Evolutionary conservation across 2,329 filamentous ascomycete genomes (phyloP), one percentile per base, ranked within the genome.

Genomic region (Capronia epimyces): DNA sequence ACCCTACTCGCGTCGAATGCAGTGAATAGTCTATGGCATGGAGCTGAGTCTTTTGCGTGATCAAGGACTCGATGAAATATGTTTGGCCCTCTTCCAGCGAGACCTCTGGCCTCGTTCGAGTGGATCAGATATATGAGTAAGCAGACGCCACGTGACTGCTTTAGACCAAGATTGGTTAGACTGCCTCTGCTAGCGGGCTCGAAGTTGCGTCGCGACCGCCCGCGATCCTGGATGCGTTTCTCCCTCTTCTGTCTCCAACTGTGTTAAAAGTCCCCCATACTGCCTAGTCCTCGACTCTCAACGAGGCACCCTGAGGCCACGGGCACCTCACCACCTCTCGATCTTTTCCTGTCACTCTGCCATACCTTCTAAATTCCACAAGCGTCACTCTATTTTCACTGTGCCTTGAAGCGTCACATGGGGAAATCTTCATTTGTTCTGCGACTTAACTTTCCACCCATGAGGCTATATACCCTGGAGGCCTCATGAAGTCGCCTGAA

Each of bases 401-500:
- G 8, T 7, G 8, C 15, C 34, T 20, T 12, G 16, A 12, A 37
- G 34, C 16, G 34, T 13, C 34, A 25, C 39, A 24, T 4, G 12
- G 10, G 5, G 13, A 5, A 15, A 12, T 25, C 13, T 25, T 25
- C 8, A 42, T 42, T 42, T 25, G 9, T 42, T 25, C 22, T 31
- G 13, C 41, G 22, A 29, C 24, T 31, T 40, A 25, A 3, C 5
- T 42, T 42, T 9, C 4, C 15, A 9, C 15, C 40, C 32, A 56
- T 56, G 54, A 39, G 41, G 40, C 41, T 39, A 32, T 39, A 18
- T 16, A 41, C 29, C 18, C 20, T 36, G 13, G 24, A 46, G 43
- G 24, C 45, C 49, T 45, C 31, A 54, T 57, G 52, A 55, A 51
- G 52, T 42, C 49, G 52, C 49, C 29, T 36, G 43, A n/a, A 24